These are phyloP conservation scores for Miscanthus sacchariflorus DNA, from an alignment of 202 grass and related monocot species.

Conservation along the genomic window DNA sequence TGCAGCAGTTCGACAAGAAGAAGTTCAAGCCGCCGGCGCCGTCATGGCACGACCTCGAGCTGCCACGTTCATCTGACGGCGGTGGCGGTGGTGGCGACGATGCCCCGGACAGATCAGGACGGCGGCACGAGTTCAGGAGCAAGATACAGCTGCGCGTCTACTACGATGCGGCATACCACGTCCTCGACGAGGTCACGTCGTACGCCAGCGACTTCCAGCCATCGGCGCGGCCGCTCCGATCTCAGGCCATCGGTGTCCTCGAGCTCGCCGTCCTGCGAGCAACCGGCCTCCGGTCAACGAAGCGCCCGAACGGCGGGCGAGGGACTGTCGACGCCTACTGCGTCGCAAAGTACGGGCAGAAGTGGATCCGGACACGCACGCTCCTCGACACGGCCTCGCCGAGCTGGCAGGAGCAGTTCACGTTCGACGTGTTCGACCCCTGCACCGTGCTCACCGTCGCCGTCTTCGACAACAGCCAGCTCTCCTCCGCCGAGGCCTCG, in stretches of 20 bases:
- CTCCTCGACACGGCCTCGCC: constrained; percentile 11
- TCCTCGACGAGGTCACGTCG: constrained; percentile 38
- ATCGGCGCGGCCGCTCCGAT: constrained; percentile 20
- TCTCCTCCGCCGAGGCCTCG: constrained; percentile 10
- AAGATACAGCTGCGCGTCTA: constrained; percentile 45
- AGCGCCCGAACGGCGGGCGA: not conserved
- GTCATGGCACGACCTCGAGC: constrained; percentile 37
- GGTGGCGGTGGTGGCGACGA: not conserved
- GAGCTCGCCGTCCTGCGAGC: constrained; percentile 46
- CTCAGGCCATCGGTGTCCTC: constrained; percentile 16
- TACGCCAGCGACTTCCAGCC: constrained; percentile 58
- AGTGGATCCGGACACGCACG: constrained; percentile 57
- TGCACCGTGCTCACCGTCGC: constrained; percentile 86
- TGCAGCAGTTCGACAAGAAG: constrained; percentile 32
- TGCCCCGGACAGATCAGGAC: not conserved
- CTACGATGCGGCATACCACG: constrained; percentile 49
- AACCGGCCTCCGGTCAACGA: constrained; percentile 4
- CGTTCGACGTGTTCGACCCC: constrained; percentile 63
- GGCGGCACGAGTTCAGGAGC: constrained; percentile 5
- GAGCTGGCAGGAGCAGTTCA: constrained; percentile 58
- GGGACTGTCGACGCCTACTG: constrained; percentile 41
- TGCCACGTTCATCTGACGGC: not conserved
- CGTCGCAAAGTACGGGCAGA: constrained; percentile 57
- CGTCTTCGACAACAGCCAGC: constrained; percentile 71
- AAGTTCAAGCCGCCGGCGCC: not conserved